These are phyloP conservation scores for Rubus parviflorus DNA, from an alignment of 306 rosid species.

Conservation along the genomic window DNA sequence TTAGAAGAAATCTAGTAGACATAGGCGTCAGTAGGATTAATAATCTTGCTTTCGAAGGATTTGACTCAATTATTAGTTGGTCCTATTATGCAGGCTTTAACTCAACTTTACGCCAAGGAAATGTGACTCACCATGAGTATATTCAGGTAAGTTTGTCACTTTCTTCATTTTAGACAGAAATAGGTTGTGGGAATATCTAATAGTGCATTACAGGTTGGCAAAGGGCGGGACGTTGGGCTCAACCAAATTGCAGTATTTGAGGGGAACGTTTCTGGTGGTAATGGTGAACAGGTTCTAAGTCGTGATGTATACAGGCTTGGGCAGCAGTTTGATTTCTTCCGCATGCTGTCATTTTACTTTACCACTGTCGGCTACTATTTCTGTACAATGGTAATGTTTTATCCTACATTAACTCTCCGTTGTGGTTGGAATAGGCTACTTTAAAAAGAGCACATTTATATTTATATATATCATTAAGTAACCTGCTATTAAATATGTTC, in stretches of 20 bases:
- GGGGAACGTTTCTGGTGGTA: slow-evolving; percentile 89
- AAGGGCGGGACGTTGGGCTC: slow-evolving; percentile 96
- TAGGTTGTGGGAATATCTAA: slow-evolving; percentile 32
- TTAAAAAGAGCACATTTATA: too few relatives aligned
- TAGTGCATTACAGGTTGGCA: slow-evolving; percentile 72
- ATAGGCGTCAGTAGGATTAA: slow-evolving; percentile 1
- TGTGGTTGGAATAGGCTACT: background rate
- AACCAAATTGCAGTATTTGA: slow-evolving; percentile 92
- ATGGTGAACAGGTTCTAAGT: slow-evolving; percentile 97
- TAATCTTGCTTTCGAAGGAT: background rate
- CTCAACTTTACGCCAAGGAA: slow-evolving; percentile 95
- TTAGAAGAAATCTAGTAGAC: background rate
- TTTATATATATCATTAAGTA: background rate
- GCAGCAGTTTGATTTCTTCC: slow-evolving; percentile 92
- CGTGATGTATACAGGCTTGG: slow-evolving; percentile 97
- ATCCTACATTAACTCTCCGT: background rate
- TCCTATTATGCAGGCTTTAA: slow-evolving; percentile 68
- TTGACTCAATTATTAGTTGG: slow-evolving; percentile 15
- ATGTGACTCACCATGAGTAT: slow-evolving; percentile 93
- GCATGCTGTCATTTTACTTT: slow-evolving; percentile 92
- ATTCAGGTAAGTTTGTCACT: slow-evolving; percentile 60
- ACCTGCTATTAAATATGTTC: background rate
- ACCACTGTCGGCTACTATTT: slow-evolving; percentile 90
- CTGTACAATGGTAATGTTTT: slow-evolving; percentile 75
- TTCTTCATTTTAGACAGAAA: slow-evolving; percentile 19